These are phyloP conservation scores for Ophiostoma sp. DNA, from an alignment of 2,329 filamentous ascomycete genomes.

Conservation along the genomic window DNA sequence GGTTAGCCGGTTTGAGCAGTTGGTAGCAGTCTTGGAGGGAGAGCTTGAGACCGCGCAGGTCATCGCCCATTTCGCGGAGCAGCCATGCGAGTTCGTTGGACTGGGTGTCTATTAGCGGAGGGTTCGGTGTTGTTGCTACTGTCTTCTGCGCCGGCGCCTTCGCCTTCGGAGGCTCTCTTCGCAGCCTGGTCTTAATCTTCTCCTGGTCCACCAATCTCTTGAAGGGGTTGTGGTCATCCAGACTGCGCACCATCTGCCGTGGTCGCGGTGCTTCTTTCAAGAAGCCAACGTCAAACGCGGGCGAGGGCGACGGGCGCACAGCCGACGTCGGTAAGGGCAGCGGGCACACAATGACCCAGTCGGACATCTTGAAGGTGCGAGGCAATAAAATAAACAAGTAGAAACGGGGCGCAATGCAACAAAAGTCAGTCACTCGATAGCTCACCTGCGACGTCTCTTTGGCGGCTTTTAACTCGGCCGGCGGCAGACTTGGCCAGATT, in stretches of 20 bases:
- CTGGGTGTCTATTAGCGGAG: slow-evolving; percentile 35
- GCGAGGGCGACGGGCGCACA: background rate
- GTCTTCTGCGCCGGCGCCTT: background rate
- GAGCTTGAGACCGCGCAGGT: slow-evolving; percentile 53
- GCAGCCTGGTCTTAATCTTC: background rate
- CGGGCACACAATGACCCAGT: slow-evolving; percentile 23
- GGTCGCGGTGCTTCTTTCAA: background rate
- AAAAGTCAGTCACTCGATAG: background rate
- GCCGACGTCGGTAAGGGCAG: background rate
- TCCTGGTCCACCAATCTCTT: background rate
- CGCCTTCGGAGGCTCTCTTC: background rate
- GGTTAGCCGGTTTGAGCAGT: slow-evolving; percentile 79
- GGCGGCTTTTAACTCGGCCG: slow-evolving; percentile 51
- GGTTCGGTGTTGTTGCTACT: background rate
- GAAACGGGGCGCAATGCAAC: background rate
- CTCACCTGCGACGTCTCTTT: slow-evolving; percentile 54
- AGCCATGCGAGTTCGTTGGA: slow-evolving; percentile 58
- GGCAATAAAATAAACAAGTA: background rate
- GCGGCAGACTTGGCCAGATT: slow-evolving; percentile 58
- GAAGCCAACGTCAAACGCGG: background rate
- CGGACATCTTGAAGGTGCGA: background rate
- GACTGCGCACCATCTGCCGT: background rate
- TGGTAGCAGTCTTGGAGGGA: slow-evolving; percentile 87
- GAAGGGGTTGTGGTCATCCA: background rate
- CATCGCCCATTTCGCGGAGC: slow-evolving; percentile 49